A percentile compares a stretch with the other conserved stretches of the same genome.
These are phyloP conservation scores for Phaeoacremonium minimum DNA, from an alignment of 2,329 filamentous ascomycete species.

Conservation along the genomic window DNA sequence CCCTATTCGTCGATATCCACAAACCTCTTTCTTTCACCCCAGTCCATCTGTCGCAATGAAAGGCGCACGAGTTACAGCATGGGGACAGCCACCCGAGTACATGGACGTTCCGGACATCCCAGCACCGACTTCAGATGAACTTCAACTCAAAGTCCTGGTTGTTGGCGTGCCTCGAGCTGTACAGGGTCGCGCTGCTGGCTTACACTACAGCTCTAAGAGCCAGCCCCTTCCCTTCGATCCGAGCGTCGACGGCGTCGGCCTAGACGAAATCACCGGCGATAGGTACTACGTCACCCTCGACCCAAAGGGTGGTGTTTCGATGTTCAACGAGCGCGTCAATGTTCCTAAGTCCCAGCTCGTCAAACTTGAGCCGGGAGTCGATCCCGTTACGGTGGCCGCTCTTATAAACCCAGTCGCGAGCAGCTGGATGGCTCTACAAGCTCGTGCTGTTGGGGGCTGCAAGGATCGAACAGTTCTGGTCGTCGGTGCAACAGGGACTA, in stretches of 20 bases:
- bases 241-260: conserved; percentile 48
- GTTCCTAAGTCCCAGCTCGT: conserved; percentile 25
- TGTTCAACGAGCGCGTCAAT: conserved; percentile 41
- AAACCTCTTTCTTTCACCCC: neutral
- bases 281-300: conserved; percentile 43
- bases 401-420: conserved; percentile 51
- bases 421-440: conserved; percentile 51
- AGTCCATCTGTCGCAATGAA: neutral
- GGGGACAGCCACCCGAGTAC: conserved; percentile 27
- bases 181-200: conserved; percentile 42
- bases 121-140: neutral
- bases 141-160: conserved; percentile 1
- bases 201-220: conserved; percentile 42
- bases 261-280: conserved; percentile 33
- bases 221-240: conserved; percentile 42
- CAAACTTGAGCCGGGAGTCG: conserved; percentile 35
- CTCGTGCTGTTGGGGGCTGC: conserved; percentile 32
- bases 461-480: conserved; percentile 43
- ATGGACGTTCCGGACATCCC: conserved; percentile 3
- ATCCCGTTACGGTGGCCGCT: conserved; percentile 43
- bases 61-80: conserved; percentile 25
- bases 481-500: conserved; percentile 47
- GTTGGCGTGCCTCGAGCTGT: conserved; percentile 31
- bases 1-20: too few relatives aligned
- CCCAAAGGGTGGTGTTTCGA: conserved; percentile 8